phyloP scores from a whole-genome alignment of 2,329 filamentous ascomycete species.

The Canariomyces notabilis region DNA sequence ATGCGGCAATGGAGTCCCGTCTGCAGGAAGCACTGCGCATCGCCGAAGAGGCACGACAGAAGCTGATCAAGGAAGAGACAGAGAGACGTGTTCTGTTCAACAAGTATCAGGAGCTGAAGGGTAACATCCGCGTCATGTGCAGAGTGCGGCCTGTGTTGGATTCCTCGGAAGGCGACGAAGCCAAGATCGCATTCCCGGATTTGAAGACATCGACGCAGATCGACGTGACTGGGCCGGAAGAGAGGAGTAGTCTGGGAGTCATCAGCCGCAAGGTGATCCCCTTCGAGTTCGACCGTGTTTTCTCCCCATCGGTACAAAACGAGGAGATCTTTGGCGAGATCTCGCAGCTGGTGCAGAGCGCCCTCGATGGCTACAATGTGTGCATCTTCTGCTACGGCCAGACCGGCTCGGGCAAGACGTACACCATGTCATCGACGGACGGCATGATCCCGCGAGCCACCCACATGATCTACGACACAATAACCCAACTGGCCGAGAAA shows the following conservation, averaged over 20 bases:
- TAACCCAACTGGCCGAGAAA: conserved; percentile 77
- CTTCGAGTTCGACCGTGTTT: conserved; percentile 92
- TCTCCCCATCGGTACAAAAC: conserved; percentile 72
- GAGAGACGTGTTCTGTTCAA: conserved; percentile 90
- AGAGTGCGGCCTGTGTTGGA: conserved; percentile 74
- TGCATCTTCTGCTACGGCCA: conserved; percentile 99
- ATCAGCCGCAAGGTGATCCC: conserved; percentile 73
- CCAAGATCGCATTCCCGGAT: conserved; percentile 74
- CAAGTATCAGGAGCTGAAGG: conserved; percentile 94
- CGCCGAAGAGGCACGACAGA: conserved; percentile 68
- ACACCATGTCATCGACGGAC: conserved; percentile 85
- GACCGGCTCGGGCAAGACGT: conserved; percentile 94
- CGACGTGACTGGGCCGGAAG: conserved; percentile 74
- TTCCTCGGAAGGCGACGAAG: conserved; percentile 56
- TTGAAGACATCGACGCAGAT: conserved; percentile 85
- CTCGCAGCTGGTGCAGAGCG: conserved; percentile 92
- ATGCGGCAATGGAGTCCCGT: conserved; percentile 72
- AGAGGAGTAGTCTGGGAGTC: conserved; percentile 72
- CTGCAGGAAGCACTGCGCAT: conserved; percentile 71
- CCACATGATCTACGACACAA: conserved; percentile 87
- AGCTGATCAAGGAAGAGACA: conserved; percentile 86
- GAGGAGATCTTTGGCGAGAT: conserved; percentile 91
- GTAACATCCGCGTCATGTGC: conserved; percentile 98
- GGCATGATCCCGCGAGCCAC: conserved; percentile 96
- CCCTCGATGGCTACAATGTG: conserved; percentile 95